A percentile compares a stretch with the other conserved stretches of the same genome.
phyloP scores from a whole-genome alignment of 345 rosid species.

The Euphorbia lathyris region DNA sequence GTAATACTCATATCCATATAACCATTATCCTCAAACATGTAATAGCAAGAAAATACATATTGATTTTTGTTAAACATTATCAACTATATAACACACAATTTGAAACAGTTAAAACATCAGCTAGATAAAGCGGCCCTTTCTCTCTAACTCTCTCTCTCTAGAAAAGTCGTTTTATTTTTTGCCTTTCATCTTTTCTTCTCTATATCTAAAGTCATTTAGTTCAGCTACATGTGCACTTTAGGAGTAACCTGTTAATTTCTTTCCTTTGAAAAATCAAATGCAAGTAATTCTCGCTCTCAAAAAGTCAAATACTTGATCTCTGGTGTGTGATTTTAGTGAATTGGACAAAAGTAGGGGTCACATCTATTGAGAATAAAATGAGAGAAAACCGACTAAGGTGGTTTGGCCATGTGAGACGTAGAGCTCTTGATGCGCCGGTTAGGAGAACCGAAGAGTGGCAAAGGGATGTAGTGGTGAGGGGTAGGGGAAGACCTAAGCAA shows the following conservation, averaged over 20 bases:
- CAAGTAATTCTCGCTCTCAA: not conserved
- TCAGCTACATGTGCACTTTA: not conserved
- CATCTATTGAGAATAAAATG: too few relatives aligned
- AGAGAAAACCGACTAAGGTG: too few relatives aligned
- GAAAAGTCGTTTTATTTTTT: too few relatives aligned
- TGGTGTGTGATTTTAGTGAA: not conserved
- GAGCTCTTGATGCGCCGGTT: too few relatives aligned
- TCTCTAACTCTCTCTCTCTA: not conserved
- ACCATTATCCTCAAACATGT: not conserved
- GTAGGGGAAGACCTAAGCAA: too few relatives aligned
- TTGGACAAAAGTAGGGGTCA: too few relatives aligned
- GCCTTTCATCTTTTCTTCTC: not conserved
- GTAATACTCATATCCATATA: not conserved
- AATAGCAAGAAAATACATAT: not conserved
- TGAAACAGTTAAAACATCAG: not conserved
- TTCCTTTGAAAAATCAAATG: not conserved
- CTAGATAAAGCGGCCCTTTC: not conserved
- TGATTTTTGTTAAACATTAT: not conserved
- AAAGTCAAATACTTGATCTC: not conserved
- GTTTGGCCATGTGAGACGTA: too few relatives aligned
- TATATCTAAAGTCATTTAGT: not conserved
- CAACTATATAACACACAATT: not conserved
- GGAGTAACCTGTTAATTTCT: not conserved
- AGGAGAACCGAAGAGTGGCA: too few relatives aligned
- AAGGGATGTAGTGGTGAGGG: too few relatives aligned